phyloP scores from a whole-genome alignment of 345 rosid genomes.

The Linum tenue region DNA sequence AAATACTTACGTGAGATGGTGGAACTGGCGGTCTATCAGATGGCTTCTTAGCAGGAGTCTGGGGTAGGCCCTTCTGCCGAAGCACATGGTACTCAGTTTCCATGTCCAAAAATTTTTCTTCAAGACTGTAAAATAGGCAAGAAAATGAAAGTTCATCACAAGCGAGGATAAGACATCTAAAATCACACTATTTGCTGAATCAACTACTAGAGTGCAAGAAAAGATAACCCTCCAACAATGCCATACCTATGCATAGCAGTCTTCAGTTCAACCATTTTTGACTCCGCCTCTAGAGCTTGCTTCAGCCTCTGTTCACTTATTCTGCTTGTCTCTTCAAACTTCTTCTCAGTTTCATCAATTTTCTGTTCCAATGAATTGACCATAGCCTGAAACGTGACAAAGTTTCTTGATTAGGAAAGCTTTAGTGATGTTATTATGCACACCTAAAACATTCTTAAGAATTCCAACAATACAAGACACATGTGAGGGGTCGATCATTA shows the following conservation, averaged over 20 bases:
- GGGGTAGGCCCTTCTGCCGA: constrained; percentile 58
- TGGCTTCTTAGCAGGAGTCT: constrained; percentile 39
- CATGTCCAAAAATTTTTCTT: constrained; percentile 71
- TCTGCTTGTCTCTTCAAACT: constrained; percentile 64
- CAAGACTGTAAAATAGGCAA: constrained; percentile 55
- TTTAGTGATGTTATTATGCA: neutral
- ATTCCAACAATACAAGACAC: constrained; percentile 2
- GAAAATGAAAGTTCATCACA: neutral
- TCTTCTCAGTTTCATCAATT: constrained; percentile 84
- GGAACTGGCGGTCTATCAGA: constrained; percentile 50
- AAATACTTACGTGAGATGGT: constrained; percentile 33
- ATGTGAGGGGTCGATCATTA: constrained; percentile 6
- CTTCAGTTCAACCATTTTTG: constrained; percentile 73
- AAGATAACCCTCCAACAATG: neutral
- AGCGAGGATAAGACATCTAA: neutral
- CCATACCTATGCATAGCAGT: constrained; percentile 76
- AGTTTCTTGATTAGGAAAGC: neutral
- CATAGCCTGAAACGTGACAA: constrained; percentile 47
- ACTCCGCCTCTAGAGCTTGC: constrained; percentile 91
- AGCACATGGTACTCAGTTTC: constrained; percentile 81
- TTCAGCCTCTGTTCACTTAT: constrained; percentile 85
- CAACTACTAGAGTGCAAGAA: neutral
- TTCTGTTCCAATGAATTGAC: constrained; percentile 72
- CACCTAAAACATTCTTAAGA: constrained; percentile 10
- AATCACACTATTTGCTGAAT: neutral